phyloP scores from a whole-genome alignment of 345 rosid species.

The Boechera stricta region DNA sequence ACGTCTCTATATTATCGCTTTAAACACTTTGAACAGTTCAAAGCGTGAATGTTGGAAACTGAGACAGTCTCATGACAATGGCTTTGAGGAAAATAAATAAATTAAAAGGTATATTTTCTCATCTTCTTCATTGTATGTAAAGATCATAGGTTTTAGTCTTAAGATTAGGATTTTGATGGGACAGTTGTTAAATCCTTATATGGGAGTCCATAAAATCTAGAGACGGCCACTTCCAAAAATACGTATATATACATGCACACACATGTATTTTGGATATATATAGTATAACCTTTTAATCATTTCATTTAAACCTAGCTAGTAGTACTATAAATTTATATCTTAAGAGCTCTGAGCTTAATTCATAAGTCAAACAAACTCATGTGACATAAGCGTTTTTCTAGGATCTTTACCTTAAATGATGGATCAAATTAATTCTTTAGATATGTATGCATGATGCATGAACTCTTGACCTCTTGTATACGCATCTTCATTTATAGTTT shows the following conservation, averaged over 20 bases:
- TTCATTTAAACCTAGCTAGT: not conserved
- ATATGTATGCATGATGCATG: constrained; percentile 22
- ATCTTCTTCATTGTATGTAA: not conserved
- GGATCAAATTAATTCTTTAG: constrained; percentile 27
- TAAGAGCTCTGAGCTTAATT: constrained; percentile 28
- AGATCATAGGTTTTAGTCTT: not conserved
- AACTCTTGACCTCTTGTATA: constrained; percentile 17
- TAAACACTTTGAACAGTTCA: not conserved
- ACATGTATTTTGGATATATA: not conserved
- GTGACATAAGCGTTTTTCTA: constrained; percentile 61
- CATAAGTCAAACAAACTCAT: constrained; percentile 50
- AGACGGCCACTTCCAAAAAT: not conserved
- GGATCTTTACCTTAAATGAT: constrained; percentile 63
- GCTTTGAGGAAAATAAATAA: not conserved
- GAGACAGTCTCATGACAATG: not conserved
- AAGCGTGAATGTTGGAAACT: not conserved
- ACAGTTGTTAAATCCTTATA: not conserved
- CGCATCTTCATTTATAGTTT: constrained; percentile 39
- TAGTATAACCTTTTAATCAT: not conserved
- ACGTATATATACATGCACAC: not conserved
- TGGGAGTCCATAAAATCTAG: not conserved
- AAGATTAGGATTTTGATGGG: not conserved
- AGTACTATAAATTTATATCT: constrained; percentile 31
- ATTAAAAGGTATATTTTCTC: not conserved
- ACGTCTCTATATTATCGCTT: not conserved